A percentile compares a stretch with the other conserved stretches of the same genome.
Evolutionary conservation across 352 stramenopile genomes (phyloP).

Genomic region (Aphanomyces invadans): DNA sequence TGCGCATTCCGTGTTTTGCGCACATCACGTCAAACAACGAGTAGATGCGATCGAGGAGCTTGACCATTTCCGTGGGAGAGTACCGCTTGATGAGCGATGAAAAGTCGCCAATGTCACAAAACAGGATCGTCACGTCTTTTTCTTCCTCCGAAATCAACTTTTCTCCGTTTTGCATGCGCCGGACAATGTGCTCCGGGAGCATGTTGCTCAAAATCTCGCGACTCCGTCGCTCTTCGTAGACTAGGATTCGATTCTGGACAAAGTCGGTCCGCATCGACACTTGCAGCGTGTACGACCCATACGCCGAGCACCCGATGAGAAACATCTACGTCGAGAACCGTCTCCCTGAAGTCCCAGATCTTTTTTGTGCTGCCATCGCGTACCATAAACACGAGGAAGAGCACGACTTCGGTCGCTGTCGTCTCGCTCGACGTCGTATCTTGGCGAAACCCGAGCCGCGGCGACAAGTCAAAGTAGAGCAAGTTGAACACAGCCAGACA

Average conservation of each 20-base stretch:
- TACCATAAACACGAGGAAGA: constrained; percentile 23
- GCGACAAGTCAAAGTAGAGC: constrained; percentile 62
- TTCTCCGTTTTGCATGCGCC: constrained; percentile 78
- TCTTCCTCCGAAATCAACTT: constrained; percentile 79
- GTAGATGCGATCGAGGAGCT: constrained; percentile 87
- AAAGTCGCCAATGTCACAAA: constrained; percentile 81
- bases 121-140: constrained; percentile 81
- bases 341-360: too few relatives aligned
- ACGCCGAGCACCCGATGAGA: constrained; percentile 61
- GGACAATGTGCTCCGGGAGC: constrained; percentile 72
- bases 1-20: constrained; percentile 85
- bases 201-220: constrained; percentile 83
- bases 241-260: constrained; percentile 63
- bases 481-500: constrained; percentile 73
- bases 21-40: constrained; percentile 88
- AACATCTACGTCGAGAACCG: too few relatives aligned
- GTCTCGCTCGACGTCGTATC: constrained; percentile 21
- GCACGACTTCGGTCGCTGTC: constrained; percentile 5
- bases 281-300: constrained; percentile 75
- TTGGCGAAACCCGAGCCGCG: constrained; percentile 36
- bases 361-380: too few relatives aligned
- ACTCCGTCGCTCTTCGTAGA: constrained; percentile 69
- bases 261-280: constrained; percentile 80
- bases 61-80: constrained; percentile 48
- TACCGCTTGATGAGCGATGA: constrained; percentile 72